Percentiles rank a stretch among this genome's conserved stretches.
These are phyloP conservation scores for Zasmidium citrigriseum DNA, from an alignment of 2,329 filamentous ascomycete genomes.

Conservation along the genomic window DNA sequence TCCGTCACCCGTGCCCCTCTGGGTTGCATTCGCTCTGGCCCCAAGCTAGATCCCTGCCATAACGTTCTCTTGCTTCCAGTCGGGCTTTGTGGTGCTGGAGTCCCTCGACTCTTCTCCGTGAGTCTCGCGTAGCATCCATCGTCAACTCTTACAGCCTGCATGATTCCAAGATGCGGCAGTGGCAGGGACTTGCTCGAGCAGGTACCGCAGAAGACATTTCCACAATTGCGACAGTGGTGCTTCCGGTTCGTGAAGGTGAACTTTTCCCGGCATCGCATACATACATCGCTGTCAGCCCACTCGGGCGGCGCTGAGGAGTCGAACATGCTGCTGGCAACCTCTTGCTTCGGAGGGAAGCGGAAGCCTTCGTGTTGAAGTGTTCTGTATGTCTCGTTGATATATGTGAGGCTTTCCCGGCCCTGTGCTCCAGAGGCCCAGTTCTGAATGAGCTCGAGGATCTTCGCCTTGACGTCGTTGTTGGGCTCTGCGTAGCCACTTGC, in stretches of 20 bases:
- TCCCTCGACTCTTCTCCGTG: constrained; percentile 66
- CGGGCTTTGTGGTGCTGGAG: constrained; percentile 29
- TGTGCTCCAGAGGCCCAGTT: constrained; percentile 90
- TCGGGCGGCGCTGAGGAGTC: constrained; percentile 97
- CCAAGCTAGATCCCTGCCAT: constrained; percentile 52
- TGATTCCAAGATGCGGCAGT: constrained; percentile 87
- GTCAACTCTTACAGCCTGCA: constrained; percentile 88
- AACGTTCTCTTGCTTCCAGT: constrained; percentile 53
- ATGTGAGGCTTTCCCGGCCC: constrained; percentile 76
- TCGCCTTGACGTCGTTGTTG: constrained; percentile 81
- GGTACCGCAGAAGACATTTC: constrained; percentile 93
- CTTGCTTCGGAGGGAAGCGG: constrained; percentile 81
- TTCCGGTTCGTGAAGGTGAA: constrained; percentile 99
- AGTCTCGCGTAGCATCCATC: constrained; percentile 93
- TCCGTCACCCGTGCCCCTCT: constrained; percentile 71
- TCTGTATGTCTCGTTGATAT: constrained; percentile 86
- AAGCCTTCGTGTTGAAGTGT: constrained; percentile 82
- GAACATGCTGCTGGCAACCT: constrained; percentile 94
- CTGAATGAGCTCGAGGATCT: constrained; percentile 92
- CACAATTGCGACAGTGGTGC: constrained; percentile 97
- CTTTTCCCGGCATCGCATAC: constrained; percentile 92
- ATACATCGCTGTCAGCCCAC: constrained; percentile 97
- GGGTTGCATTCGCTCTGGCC: constrained; percentile 71
- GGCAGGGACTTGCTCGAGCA: constrained; percentile 89
- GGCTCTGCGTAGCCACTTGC: constrained; percentile 72